Evolutionary conservation across 2,329 filamentous ascomycete genomes (phyloP).

Genomic region (Fusarium avenaceum): DNA sequence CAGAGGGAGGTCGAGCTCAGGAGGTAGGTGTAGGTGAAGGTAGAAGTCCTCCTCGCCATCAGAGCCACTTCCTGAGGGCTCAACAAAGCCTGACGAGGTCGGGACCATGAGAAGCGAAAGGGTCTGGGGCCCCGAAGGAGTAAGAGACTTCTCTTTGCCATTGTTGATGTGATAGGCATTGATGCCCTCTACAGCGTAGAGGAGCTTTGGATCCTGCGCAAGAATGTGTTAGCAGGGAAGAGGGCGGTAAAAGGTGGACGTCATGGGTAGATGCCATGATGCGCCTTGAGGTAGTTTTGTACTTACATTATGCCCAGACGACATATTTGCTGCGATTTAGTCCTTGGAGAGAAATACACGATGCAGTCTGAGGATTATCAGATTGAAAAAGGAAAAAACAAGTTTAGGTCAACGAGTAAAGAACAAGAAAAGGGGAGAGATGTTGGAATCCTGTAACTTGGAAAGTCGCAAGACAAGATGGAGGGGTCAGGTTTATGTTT

Average conservation of each 20-base stretch:
- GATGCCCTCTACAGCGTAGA: conserved; percentile 85
- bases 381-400: not conserved
- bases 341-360: not conserved
- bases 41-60: conserved; percentile 92
- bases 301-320: conserved; percentile 53
- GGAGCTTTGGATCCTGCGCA: conserved; percentile 70
- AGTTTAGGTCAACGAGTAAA: conserved; percentile 23
- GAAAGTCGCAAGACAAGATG: conserved; percentile 36
- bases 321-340: conserved; percentile 41
- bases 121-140: conserved; percentile 87
- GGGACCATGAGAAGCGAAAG: conserved; percentile 96
- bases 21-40: conserved; percentile 92
- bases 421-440: conserved; percentile 20
- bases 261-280: conserved; percentile 34
- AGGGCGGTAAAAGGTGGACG: conserved; percentile 12
- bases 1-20: conserved; percentile 91
- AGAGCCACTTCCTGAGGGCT: conserved; percentile 66
- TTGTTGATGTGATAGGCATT: conserved; percentile 91
- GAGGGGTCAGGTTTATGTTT: conserved; percentile 40
- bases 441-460: conserved; percentile 38
- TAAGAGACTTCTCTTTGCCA: conserved; percentile 86
- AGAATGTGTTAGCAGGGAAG: conserved; percentile 26
- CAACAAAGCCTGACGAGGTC: conserved; percentile 80
- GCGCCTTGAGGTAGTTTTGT: conserved; percentile 4
- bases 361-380: not conserved